Evolutionary conservation across 306 rosid genomes (phyloP).

Genomic region (Dicorynia guianensis): DNA sequence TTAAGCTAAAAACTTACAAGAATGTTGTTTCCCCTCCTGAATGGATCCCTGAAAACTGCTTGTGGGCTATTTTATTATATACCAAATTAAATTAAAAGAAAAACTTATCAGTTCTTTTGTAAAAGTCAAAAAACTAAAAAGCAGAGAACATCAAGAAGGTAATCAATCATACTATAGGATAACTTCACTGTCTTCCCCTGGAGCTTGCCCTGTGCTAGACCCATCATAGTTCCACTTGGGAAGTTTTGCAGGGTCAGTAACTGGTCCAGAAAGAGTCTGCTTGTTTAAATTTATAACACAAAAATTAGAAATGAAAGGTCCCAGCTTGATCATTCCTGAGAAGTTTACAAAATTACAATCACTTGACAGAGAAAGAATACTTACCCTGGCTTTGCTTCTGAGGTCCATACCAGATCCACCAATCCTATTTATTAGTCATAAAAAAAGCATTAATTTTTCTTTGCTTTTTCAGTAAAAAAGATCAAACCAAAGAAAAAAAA

Average conservation of each 20-base stretch:
- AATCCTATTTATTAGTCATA: slow-evolving; percentile 50
- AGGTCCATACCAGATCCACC: slow-evolving; percentile 81
- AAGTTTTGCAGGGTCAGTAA: slow-evolving; percentile 65
- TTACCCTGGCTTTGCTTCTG: slow-evolving; percentile 78
- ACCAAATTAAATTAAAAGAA: not conserved
- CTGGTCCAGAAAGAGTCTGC: slow-evolving; percentile 69
- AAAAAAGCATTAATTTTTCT: slow-evolving; percentile 10
- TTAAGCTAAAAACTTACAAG: slow-evolving; percentile 51
- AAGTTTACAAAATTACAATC: not conserved
- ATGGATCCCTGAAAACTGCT: slow-evolving; percentile 74
- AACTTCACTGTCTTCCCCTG: slow-evolving; percentile 76
- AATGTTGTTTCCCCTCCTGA: slow-evolving; percentile 66
- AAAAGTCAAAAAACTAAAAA: not conserved
- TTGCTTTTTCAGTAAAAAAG: not conserved
- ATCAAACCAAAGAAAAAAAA: slow-evolving; percentile 26
- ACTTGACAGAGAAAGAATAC: not conserved
- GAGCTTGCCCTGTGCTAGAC: slow-evolving; percentile 78
- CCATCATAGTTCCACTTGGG: slow-evolving; percentile 79
- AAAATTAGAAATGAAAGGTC: too few species aligned
- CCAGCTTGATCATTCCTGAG: not conserved
- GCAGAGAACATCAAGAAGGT: not conserved
- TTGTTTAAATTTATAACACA: not conserved
- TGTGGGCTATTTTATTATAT: slow-evolving; percentile 51
- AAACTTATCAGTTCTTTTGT: slow-evolving; percentile 17
- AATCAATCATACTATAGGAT: slow-evolving; percentile 58